These are phyloP conservation scores for Nannochloris sp. DNA, from an alignment of 139 green algal genomes.

Conservation along the genomic window DNA sequence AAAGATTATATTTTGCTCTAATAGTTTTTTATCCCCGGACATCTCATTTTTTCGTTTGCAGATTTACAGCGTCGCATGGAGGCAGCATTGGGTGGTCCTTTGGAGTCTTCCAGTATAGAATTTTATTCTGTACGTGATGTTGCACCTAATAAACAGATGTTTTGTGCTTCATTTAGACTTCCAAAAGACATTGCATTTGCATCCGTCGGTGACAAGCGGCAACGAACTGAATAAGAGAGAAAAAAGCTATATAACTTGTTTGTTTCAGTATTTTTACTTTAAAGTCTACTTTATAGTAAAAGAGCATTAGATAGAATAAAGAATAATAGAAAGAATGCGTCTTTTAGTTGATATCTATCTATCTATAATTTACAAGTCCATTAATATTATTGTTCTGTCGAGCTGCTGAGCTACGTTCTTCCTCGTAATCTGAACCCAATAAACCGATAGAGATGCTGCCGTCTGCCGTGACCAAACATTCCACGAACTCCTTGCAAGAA, in stretches of 20 bases:
- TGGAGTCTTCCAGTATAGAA: constrained; percentile 26
- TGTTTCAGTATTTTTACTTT: background rate
- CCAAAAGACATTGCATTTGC: constrained; percentile 31
- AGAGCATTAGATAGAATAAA: background rate
- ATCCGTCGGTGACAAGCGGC: background rate
- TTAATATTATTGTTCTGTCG: background rate
- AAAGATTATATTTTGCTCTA: background rate
- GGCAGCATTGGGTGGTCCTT: constrained; percentile 48
- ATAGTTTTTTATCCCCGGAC: background rate
- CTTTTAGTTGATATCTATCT: background rate
- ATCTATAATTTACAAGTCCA: background rate
- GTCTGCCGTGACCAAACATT: constrained; percentile 18
- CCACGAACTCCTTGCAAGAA: background rate
- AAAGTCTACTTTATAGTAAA: background rate
- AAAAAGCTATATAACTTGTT: background rate
- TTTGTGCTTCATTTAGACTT: constrained; percentile 81
- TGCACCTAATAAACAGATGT: constrained; percentile 89
- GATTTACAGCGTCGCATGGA: constrained; percentile 49
- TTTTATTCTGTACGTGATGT: constrained; percentile 80
- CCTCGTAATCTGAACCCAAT: background rate
- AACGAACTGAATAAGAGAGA: background rate
- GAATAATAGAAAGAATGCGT: background rate
- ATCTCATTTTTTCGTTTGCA: constrained; percentile 23
- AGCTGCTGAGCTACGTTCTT: background rate
- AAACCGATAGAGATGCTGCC: constrained; percentile 14